Evolutionary conservation across 2,329 filamentous ascomycete species (phyloP), one percentile per base, ranked within the genome.

Genomic region (Colletotrichum sp.): DNA sequence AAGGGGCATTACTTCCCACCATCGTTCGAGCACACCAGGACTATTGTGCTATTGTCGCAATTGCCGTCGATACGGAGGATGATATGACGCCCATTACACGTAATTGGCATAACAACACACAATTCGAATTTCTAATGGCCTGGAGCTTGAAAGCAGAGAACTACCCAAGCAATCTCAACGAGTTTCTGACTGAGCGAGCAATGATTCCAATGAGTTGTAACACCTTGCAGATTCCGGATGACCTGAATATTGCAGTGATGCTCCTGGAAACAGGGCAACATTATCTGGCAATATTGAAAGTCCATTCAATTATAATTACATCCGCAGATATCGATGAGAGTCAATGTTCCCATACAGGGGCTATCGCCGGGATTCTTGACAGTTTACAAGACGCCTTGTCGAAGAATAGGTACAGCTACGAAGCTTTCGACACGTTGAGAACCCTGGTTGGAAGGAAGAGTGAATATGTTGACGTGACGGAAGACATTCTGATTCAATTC

Each of bases 131-230:
- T 59, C 26, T 30, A 3, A 8, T 59, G 4, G 0, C 0, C 4
- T 59, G 55, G 55, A 18, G 28, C 8, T 30, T 16, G 55, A 3
- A 59, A 6, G 0, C 5, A 18, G 55, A 15, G 1, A 28, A 3
- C 1, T 4, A 59, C 0, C 24, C 8, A 13, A 13, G 8, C 0
- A 12, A 0, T 3, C 1, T 59, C 26, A 2, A n/a, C 13, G 10
- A 28, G 1, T 1, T 59, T 10, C 0, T 59, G 8, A 4, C 1
- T 0, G 10, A 1, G 4, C 55, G 6, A 59, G 13, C 55, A 6
- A 59, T 15, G 55, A 7, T 4, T 30, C 0, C 36, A 1, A 39
- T 3, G 36, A 39, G 4, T 8, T n/a, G 55, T 4, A 6, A 0
- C 15, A 0, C 8, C 3, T 6, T 28, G 55, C 6, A 18, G 1